Evolutionary conservation across 2,329 filamentous ascomycete species (phyloP).

Genomic region (Hymenoscyphus albidus): DNA sequence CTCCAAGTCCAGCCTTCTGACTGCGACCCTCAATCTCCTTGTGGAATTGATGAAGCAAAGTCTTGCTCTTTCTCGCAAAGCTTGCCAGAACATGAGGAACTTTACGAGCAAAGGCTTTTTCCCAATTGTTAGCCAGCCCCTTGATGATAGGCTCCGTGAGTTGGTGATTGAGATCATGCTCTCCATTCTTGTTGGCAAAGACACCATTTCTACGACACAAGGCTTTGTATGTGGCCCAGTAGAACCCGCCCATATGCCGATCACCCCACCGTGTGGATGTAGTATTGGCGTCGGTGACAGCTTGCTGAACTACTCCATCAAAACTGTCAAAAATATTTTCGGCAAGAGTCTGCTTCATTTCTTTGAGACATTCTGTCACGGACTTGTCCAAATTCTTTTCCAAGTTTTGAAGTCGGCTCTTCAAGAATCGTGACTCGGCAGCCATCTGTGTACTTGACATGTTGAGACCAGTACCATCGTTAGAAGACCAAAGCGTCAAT

Average conservation of each 20-base stretch:
- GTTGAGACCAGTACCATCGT: conserved; percentile 40
- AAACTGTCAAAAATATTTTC: conserved; percentile 46
- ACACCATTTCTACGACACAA: conserved; percentile 48
- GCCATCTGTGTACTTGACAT: conserved; percentile 40
- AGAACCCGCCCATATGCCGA: conserved; percentile 43
- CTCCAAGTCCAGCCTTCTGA: conserved; percentile 37
- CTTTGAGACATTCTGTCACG: conserved; percentile 38
- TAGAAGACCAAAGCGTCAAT: conserved; percentile 47
- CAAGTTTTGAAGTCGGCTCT: conserved; percentile 38
- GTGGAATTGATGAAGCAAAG: conserved; percentile 41
- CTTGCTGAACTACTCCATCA: conserved; percentile 38
- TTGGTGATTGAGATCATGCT: conserved; percentile 41
- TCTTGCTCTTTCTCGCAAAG: conserved; percentile 35
- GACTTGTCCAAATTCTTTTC: conserved; percentile 41
- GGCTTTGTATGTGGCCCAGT: conserved; percentile 54
- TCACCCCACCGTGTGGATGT: conserved; percentile 42
- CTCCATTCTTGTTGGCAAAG: conserved; percentile 39
- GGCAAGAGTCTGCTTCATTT: conserved; percentile 40
- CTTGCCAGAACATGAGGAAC: conserved; percentile 40
- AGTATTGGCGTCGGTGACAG: conserved; percentile 36
- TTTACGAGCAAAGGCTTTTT: conserved; percentile 38
- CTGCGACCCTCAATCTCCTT: conserved; percentile 39
- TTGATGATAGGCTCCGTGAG: conserved; percentile 29
- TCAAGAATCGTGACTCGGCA: conserved; percentile 38
- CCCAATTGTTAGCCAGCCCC: conserved; percentile 18